Conservation (phyloP, 352 stramenopile genomes). For the Phytophthora kernoviae region DNA sequence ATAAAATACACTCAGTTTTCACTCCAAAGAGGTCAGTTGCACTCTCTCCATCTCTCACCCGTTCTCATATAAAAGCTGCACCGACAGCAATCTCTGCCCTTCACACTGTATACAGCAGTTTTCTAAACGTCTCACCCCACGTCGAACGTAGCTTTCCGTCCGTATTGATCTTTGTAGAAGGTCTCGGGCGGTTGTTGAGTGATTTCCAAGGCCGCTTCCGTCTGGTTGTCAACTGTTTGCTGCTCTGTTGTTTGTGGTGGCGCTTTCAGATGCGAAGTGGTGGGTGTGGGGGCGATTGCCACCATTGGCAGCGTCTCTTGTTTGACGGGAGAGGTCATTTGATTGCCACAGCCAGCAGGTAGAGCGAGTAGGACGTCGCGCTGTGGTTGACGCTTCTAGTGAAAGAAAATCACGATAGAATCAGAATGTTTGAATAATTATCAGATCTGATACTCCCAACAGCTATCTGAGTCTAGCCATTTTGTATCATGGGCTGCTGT, state of each 20-base stretch:
- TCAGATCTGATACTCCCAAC: background rate
- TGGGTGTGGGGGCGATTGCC: constrained; percentile 25
- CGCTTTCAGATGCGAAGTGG: background rate
- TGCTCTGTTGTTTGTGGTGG: background rate
- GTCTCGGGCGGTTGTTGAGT: constrained; percentile 59
- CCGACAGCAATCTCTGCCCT: constrained; percentile 56
- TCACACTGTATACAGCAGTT: constrained; percentile 46
- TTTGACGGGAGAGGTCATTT: constrained; percentile 30
- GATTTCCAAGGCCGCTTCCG: constrained; percentile 51
- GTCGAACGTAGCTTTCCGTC: constrained; percentile 75
- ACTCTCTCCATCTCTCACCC: too few species aligned
- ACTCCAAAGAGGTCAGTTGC: too few species aligned
- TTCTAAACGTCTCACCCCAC: constrained; percentile 42
- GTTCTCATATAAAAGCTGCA: constrained; percentile 78
- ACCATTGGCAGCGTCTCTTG: constrained; percentile 13
- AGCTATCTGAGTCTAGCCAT: background rate
- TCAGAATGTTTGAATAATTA: background rate
- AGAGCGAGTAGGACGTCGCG: too few species aligned
- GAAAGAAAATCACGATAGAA: too few species aligned
- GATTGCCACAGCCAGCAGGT: too few species aligned
- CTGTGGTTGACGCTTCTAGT: too few species aligned
- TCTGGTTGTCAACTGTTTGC: background rate
- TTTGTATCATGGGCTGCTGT: constrained; percentile 55
- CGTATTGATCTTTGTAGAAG: constrained; percentile 86
- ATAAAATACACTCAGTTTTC: constrained; percentile 5